A percentile compares a stretch with the other conserved stretches of the same genome.
phyloP scores from a whole-genome alignment of 1,284 basidiomycete genomes.

The Xerocomus nothofagi region DNA sequence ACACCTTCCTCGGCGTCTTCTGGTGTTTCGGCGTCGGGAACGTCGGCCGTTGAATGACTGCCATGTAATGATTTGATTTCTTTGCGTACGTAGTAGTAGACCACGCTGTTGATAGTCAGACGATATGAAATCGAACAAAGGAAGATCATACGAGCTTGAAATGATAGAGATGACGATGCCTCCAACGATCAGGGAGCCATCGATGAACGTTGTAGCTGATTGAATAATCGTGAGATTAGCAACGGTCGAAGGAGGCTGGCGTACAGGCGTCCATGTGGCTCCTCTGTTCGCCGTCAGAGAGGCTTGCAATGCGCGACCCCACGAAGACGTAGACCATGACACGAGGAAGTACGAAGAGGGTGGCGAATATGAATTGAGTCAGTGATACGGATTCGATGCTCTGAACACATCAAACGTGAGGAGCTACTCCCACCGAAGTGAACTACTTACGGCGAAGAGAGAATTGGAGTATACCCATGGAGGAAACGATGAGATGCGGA shows the following conservation, averaged over 20 bases:
- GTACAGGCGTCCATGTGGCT: slow-evolving; percentile 73
- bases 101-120: slow-evolving; percentile 44
- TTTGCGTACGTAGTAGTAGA: slow-evolving; percentile 61
- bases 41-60: slow-evolving; percentile 50
- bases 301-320: slow-evolving; percentile 68
- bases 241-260: slow-evolving; percentile 17
- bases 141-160: slow-evolving; percentile 61
- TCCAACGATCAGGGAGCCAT: slow-evolving; percentile 55
- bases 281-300: slow-evolving; percentile 76
- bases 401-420: slow-evolving; percentile 36
- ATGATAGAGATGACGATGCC: slow-evolving; percentile 56
- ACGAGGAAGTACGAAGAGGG: slow-evolving; percentile 68
- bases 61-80: slow-evolving; percentile 59
- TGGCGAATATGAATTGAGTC: slow-evolving; percentile 76
- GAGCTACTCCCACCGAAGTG: background rate
- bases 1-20: slow-evolving; percentile 64
- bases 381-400: slow-evolving; percentile 72
- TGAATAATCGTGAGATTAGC: slow-evolving; percentile 12
- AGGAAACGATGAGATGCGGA: slow-evolving; percentile 80
- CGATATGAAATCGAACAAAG: background rate
- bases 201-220: slow-evolving; percentile 64
- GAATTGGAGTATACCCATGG: slow-evolving; percentile 82
- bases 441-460: slow-evolving; percentile 65
- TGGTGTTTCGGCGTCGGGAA: slow-evolving; percentile 59
- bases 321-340: slow-evolving; percentile 73